Evolutionary conservation across 2,329 filamentous ascomycete species (phyloP), one percentile per base, ranked within the genome.

Genomic region (Penicillium sp.): DNA sequence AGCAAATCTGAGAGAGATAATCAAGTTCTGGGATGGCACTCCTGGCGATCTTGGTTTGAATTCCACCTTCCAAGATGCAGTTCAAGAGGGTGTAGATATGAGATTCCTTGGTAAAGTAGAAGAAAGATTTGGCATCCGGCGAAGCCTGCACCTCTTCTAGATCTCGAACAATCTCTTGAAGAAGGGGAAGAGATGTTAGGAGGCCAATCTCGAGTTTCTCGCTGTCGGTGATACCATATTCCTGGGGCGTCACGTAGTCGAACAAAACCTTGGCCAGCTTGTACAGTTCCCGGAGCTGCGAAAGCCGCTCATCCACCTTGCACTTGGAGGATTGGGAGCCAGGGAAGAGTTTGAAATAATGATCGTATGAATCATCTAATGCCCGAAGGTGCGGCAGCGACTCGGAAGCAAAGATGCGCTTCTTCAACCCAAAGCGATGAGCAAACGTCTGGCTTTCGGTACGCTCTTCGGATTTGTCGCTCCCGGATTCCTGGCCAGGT

Each of bases 171-270:
- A 99, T 97, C 75, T 99, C 94, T 72, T 95, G 95, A 44, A 99
- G 84, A 16, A 99, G 80, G 3, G 94, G 95, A 45, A 99, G 79
- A 13, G 92, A 97, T 0, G 94, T 99, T 63, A 99, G 78, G 1
- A 99, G 83, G 2, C 94, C 94, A 72, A 99, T 99, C 71, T 99
- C 94, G n/a, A 99, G 83, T 79, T 99, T 99, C 75, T 99, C 94
- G 56, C 86, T 88, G 68, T 97, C 89, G 4, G 89, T 91, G 62
- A 99, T 99, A 51, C 94, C 94, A 68, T 99, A 99, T 74, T 99
- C 94, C 68, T 99, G 94, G 1, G 94, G 94, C 52, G 94, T 96
- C 66, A 99, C 96, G 71, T 97, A 99, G 74, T 99, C 94, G 68
- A 99, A 99, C 15, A 99, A 78, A 13, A 97, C 87, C 75, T 99